Evolutionary conservation across 345 rosid species (phyloP), one percentile per base, ranked within the genome.

Genomic region (Xanthoceras sorbifolium): DNA sequence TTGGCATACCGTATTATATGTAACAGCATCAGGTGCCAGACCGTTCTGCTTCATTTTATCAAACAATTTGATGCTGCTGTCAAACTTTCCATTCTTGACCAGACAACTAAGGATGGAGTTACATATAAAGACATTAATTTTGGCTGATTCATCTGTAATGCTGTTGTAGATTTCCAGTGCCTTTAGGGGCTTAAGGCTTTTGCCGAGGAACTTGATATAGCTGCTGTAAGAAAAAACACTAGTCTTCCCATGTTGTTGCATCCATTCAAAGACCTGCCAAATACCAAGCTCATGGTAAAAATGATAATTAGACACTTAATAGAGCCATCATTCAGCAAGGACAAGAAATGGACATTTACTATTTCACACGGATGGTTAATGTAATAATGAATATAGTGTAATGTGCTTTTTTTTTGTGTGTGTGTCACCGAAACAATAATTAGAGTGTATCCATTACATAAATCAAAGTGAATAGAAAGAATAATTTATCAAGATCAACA

Each of bases 1-100:
- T 42, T 62, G 36, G 57, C 85, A 22, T 87, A 95, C 99, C 87
- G 92, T 87, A 69, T 90, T 95, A 78, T 93, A 95, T 0, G 99
- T 90, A 64, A 95, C 78, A 34, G 85, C 84, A 88, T 95, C 97
- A n/a, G 99, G 99, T 80, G 69, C 74, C 29, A 95, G 87, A 54
- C 99, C 99, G 84, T 79, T 79, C 31, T 77, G 93, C 96, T 93
- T 93, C 99, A 92, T 95, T 84, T 95, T 83, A 84, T 87, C 88
- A 86, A 95, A 95, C 84, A 90, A 72, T 74, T 86, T 88, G 75
- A 92, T 69, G 83, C 92, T 76, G 67, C 84, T 83, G 44, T 91
- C 84, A 36, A 89, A 82, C 83, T 88, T 95, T 54, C 93, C 92
- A 85, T 85, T 92, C 87, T 79, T 91, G 54, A 90, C 88, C 55